A percentile compares a stretch with the other conserved stretches of the same genome.
phyloP scores from a whole-genome alignment of 164 flowering plant genomes.

The Vitis rotundifolia region DNA sequence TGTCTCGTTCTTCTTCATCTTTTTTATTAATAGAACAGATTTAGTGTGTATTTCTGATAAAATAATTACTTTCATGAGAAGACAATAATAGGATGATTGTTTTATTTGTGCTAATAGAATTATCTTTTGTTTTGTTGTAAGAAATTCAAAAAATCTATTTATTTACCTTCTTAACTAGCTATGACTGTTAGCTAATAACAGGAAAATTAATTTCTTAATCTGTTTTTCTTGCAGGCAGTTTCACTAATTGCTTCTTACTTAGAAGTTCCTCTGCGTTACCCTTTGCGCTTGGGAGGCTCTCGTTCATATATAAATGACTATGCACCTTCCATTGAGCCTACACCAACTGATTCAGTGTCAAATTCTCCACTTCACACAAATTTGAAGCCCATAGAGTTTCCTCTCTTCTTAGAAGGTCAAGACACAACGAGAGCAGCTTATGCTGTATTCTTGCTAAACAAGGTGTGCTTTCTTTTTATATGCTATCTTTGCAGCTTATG shows the following conservation, averaged over 20 bases:
- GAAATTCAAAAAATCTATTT: not conserved
- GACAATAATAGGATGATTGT: no score
- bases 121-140: no score
- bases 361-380: conserved; percentile 30
- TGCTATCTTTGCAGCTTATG: not conserved
- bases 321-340: conserved; percentile 71
- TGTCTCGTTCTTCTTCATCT: no score
- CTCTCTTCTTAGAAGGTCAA: conserved; percentile 95
- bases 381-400: conserved; percentile 69
- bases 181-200: not conserved
- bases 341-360: conserved; percentile 43
- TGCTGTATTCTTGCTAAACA: conserved; percentile 93
- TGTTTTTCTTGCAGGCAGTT: conserved; percentile 67
- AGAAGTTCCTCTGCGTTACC: conserved; percentile 86
- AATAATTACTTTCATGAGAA: no score
- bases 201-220: not conserved
- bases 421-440: conserved; percentile 96
- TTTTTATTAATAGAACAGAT: no score
- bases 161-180: not conserved
- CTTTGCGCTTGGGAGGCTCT: conserved; percentile 86
- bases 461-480: conserved; percentile 46
- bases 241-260: conserved; percentile 81
- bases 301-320: conserved; percentile 68
- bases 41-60: no score
- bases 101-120: no score